Base-by-base conservation (phyloP, 2,329 filamentous ascomycete species). In the Neurospora sp. region DNA sequence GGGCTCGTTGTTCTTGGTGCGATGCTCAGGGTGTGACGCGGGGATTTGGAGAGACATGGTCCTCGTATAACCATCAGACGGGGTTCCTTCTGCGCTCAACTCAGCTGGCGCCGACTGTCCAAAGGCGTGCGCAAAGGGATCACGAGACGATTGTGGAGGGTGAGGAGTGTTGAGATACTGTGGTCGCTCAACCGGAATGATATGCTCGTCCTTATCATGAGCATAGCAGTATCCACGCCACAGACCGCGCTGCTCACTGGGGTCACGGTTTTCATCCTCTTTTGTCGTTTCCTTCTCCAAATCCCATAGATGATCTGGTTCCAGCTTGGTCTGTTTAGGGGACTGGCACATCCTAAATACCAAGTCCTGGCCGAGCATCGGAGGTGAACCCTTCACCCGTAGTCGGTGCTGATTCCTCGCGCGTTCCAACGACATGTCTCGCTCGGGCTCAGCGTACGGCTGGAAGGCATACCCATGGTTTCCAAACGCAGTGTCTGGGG, bases 291-390 rank as follows among this genome's bases (percentile, higher is more conserved):
- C 79, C 80, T 72, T 81, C 78, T 82, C 80, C 80, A 85, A 78
- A 81, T 82, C 78, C 82, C 77, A 88, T 74, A 82, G 86, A 76
- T 93, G 91, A 69, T 92, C 90, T 0, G 91, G 89, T 77, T 97
- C 93, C 76, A 96, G 91, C 76, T 92, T 89, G 17, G 93, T 96
- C 69, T 89, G 87, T 78, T 95, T 90, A 6, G 95, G 95, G 36
- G 94, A 97, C 10, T 86, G 85, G 77, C 93, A 97, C 77, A 87
- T 87, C 40, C 93, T 92, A 78, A 97, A 97, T 36, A 85, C 83
- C 69, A 98, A 86, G 74, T 97, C 91, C 70, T 84, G 82, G 69
- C 95, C 95, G 11, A 97, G 87, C 93, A 98, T 96, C 10, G 95
- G 95, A 52, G 95, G 95, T 71, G 88, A 89, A 41, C 72, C 68